Evolutionary conservation across 345 rosid genomes (phyloP).

Genomic region (Abelmoschus esculentus): DNA sequence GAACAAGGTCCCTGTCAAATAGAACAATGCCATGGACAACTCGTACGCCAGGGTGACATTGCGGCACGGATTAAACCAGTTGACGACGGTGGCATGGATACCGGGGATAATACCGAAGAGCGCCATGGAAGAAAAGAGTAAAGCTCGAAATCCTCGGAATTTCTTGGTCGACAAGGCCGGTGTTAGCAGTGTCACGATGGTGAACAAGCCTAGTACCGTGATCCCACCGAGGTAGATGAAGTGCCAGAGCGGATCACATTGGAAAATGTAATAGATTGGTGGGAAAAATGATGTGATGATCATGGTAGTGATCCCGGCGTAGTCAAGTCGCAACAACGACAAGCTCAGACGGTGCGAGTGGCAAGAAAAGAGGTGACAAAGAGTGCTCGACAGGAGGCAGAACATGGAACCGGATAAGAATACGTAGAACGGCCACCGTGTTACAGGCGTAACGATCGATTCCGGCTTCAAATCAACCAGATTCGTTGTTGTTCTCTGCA

Average conservation of each 20-base stretch:
- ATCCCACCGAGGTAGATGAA: slow-evolving; percentile 64
- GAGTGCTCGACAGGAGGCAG: slow-evolving; percentile 73
- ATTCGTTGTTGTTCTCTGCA: slow-evolving; percentile 40
- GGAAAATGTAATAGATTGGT: slow-evolving; percentile 78
- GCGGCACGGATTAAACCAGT: slow-evolving; percentile 71
- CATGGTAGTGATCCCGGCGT: slow-evolving; percentile 65
- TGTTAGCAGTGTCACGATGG: slow-evolving; percentile 53
- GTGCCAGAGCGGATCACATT: slow-evolving; percentile 72
- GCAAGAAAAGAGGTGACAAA: slow-evolving; percentile 83
- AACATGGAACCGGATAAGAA: slow-evolving; percentile 78
- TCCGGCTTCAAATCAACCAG: slow-evolving; percentile 26
- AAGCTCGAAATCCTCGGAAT: slow-evolving; percentile 53
- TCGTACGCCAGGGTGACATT: slow-evolving; percentile 52
- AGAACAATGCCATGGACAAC: slow-evolving; percentile 66
- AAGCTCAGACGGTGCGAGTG: slow-evolving; percentile 59
- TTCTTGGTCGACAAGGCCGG: slow-evolving; percentile 54
- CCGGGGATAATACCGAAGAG: slow-evolving; percentile 71
- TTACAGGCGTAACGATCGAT: slow-evolving; percentile 12
- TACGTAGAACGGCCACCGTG: slow-evolving; percentile 78
- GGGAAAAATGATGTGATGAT: slow-evolving; percentile 94
- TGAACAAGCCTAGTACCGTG: slow-evolving; percentile 69
- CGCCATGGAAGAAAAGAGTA: slow-evolving; percentile 74
- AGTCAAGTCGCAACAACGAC: slow-evolving; percentile 58
- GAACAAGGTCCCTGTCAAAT: slow-evolving; percentile 60
- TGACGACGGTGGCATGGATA: slow-evolving; percentile 43